A percentile compares a stretch with the other conserved stretches of the same genome.
phyloP scores from a whole-genome alignment of 2,329 filamentous ascomycete species.

The Passalora sequoiae region DNA sequence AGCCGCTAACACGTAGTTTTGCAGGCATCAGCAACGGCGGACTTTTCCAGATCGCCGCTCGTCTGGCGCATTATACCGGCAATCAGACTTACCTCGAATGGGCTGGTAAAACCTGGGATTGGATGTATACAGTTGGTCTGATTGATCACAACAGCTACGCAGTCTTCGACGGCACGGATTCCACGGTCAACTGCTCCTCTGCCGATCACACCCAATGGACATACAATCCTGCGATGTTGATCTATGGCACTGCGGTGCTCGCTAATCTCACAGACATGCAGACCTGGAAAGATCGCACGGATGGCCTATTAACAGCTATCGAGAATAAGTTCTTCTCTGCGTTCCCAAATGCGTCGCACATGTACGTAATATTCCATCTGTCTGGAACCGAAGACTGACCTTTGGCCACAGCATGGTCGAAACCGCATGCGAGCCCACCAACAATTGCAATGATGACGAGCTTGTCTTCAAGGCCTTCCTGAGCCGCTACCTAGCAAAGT shows the following conservation, averaged over 20 bases:
- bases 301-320: constrained; percentile 54
- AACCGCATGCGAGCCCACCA: constrained; percentile 57
- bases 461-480: constrained; percentile 72
- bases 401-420: constrained; percentile 52
- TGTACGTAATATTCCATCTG: constrained; percentile 33
- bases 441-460: constrained; percentile 65
- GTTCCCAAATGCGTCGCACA: constrained; percentile 43
- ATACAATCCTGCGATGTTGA: constrained; percentile 53
- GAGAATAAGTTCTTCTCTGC: constrained; percentile 52
- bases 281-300: constrained; percentile 54
- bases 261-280: constrained; percentile 47
- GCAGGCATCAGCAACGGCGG: no score
- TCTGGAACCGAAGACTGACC: constrained; percentile 5
- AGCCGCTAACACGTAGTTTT: no score
- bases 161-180: constrained; percentile 53
- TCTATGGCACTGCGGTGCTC: constrained; percentile 53
- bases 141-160: constrained; percentile 47
- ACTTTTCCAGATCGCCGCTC: constrained; percentile 56
- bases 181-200: constrained; percentile 47
- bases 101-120: constrained; percentile 65
- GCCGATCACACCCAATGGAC: constrained; percentile 53
- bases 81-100: constrained; percentile 74
- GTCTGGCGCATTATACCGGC: constrained; percentile 70
- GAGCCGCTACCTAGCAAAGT: constrained; percentile 55
- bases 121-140: constrained; percentile 46